Base-by-base conservation (phyloP, 1,284 basidiomycete genomes). In the Sparassis latifolia region DNA sequence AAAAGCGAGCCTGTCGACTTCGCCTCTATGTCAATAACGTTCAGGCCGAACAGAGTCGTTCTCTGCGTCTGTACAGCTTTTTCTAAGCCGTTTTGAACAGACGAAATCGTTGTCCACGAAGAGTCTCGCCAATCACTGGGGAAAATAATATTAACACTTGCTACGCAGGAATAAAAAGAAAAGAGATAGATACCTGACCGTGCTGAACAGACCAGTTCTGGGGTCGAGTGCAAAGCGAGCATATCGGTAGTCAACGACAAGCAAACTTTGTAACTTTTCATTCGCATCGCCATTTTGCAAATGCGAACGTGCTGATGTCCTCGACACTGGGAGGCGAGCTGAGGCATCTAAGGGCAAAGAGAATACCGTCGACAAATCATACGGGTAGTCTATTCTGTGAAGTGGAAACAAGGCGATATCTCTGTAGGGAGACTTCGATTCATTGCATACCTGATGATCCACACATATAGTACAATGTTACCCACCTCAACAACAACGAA, bases 61-160 rank as follows among this genome's bases (percentile, higher is more conserved):
- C 95, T 78, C 58, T 96, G 91, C 35, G 75, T 66, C 48, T 84
- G 76, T 1, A 77, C 75, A 41, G 63, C 54, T 52, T 74, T 69
- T 28, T 71, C 66, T 3, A 96, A 65, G 2, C 92, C 93, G 43
- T 68, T 66, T 51, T 85, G 81, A 4, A 92, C 81, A 10, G 78
- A 70, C 40, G 71, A 65, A 5, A 84, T 66, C 4, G 80, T 79
- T 2, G 77, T 79, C 90, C 92, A 95, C 7, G 74, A 71, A 0
- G 82, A 77, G 66, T 99, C 96, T 54, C 92, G 79, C 97, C 97
- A 99, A 59, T 97, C 88, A 61, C 94, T 94, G 59, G 27, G 20
- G 6, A 37, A 37, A 6, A 6, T 7, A 37, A 37, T 20, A 20
- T 20, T 20, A 20, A 20, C 20, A 38, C 35, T 38, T 38, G 35